Base-by-base conservation (phyloP, 805 yeast genomes). In the Clavispora carvajalis region DNA sequence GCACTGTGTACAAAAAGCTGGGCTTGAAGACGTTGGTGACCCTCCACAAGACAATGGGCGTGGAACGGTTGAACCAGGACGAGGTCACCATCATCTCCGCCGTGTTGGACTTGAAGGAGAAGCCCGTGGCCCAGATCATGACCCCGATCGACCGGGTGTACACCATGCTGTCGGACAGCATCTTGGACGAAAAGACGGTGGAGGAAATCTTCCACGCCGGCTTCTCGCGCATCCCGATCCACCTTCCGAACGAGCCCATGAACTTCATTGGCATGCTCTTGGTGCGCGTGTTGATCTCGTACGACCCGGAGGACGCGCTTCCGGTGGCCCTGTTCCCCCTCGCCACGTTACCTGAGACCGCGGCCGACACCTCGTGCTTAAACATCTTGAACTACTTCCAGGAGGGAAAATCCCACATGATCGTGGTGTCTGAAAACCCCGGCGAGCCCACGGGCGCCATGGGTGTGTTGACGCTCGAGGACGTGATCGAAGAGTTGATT, bases 381-480 rank as follows among this genome's bases (percentile, higher is more conserved):
- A 91, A 93, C 63, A 90, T 91, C 50, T 73, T 91, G 56, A 91
- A 91, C 62, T 91, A 91, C 65, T 91, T 93, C 73, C 99, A 91
- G 62, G 97, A 91, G 61, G 99, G 99, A 46, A 90, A 89, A 62
- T 83, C 95, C 1, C 99, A 91, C 63, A 91, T 91, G 99, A 91
- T 93, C 54, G 81, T 90, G 26, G 96, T 91, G 7, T 80, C 91
- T 48, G 82, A 80, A 42, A 71, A 72, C 34, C 98, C 98, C 0
- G 99, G 99, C 33, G 77, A 74, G 51, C 74, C 83, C 1, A 71
- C 73, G 29, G 97, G 97, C 16, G 93, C 96, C 1, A 59, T 84
- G 23, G 99, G 99, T 48, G 95, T 91, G 8, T 69, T 91, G 33
- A 91, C 99, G 1, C 70, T 91, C 45, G 99, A 91, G 63, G 99